Base-by-base conservation (phyloP, 1,284 basidiomycete species). In the Vanrija humicola region DNA sequence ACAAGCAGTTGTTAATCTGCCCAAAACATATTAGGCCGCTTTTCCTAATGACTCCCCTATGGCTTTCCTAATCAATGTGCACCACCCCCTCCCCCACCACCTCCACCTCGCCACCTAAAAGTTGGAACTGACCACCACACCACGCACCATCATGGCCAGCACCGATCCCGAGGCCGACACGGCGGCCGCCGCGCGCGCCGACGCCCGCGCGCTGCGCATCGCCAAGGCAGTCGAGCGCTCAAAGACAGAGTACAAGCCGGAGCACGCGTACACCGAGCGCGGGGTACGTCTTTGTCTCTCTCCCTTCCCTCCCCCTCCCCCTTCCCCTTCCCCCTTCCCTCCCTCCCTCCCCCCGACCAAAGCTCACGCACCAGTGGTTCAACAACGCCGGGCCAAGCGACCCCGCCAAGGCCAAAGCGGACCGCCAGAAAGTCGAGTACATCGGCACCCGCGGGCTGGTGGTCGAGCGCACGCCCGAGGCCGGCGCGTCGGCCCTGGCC, bases 211-310 rank as follows among this genome's bases (percentile, higher is more conserved):
- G 26, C 51, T 51, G 25, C 64, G 73, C 2, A 75, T 75, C 34
- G 69, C 65, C 38, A 66, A 63, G 6, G 73, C 73, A 21, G 69
- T 75, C 12, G 44, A 66, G 52, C 42, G 69, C 7, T 68, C 68
- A 9, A 70, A 62, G 53, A 54, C 52, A 4, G 72, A 75, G 53
- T 75, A 75, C 52, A 62, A 64, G 50, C 25, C 65, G 4, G 65
- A 73, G 38, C 69, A 75, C 59, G 73, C 68, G 8, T 70, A 66
- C 55, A 73, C 70, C 1, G 73, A 75, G 58, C 57, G 70, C 48
- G 59, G 52, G 10, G 73, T 73, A 45, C 54, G 68, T 62, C 14
- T 19, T 6, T 3, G 6, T 14, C 25, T 18, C 28, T n/a, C 28
- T 3, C 25, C 12, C 25, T 29, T 6, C 19, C 10, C 29, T 6